Conservation (phyloP, 148 eudicot genomes). For the Rhododendron mucronatum region DNA sequence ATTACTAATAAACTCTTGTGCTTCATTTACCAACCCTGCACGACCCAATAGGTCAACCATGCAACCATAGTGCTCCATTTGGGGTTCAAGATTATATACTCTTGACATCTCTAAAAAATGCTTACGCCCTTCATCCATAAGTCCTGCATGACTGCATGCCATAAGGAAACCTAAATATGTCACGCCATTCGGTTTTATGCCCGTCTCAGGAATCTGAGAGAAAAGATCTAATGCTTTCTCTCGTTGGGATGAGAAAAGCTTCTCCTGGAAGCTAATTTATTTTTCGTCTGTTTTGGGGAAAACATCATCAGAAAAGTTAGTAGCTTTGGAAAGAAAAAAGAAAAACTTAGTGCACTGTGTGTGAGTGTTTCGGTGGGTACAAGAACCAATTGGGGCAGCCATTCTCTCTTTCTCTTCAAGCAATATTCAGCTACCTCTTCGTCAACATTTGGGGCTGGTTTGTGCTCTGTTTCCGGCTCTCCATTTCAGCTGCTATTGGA, state of each 20-base stretch:
- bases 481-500: too few species aligned
- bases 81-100: constrained; percentile 19
- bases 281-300: too few species aligned
- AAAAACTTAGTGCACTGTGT: too few species aligned
- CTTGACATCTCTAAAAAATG: constrained; percentile 21
- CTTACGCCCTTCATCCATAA: constrained; percentile 18
- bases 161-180: constrained; percentile 25
- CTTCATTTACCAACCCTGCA: constrained; percentile 28
- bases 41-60: constrained; percentile 36
- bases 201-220: constrained; percentile 19
- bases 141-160: constrained; percentile 28
- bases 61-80: constrained; percentile 26
- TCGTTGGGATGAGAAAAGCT: background rate
- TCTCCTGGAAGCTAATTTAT: too few species aligned
- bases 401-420: too few species aligned
- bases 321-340: too few species aligned
- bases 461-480: too few species aligned
- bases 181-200: constrained; percentile 17
- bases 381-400: too few species aligned
- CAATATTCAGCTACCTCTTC: too few species aligned
- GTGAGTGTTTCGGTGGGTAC: too few species aligned
- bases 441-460: too few species aligned
- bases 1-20: constrained; percentile 18
- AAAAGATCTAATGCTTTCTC: constrained; percentile 21
- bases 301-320: too few species aligned